Evolutionary conservation across 139 green algal genomes (phyloP), one percentile per base, ranked within the genome.

Genomic region (Coelastrella sp.): DNA sequence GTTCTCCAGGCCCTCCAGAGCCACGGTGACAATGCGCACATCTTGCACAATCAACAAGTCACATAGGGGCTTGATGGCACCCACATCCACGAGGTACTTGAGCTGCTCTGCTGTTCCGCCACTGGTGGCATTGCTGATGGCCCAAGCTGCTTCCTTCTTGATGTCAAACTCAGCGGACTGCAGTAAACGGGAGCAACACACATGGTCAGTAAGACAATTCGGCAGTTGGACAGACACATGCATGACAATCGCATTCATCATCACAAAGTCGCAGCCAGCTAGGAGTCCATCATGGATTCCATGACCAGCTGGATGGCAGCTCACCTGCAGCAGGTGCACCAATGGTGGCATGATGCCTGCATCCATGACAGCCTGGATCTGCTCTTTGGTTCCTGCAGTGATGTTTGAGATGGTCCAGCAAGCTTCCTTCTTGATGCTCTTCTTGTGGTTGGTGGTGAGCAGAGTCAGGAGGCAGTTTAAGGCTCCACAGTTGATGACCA

Each of bases 391-490:
- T 62, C 82, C 82, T 21, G 98, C 98, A 11, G 98, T 99, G 92
- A 99, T 99, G 92, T 99, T 99, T 81, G 94, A 98, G 57, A 99
- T 97, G 27, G 98, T 99, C 98, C 98, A 99, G 93, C 98, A 99
- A 0, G 98, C 95, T 93, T 99, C 97, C 93, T 99, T 99, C 92
- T 99, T 99, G 91, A 99, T 99, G 88, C 88, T 96, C 92, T 99
- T 99, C 93, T 99, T 99, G 88, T 98, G 93, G 80, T 94, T 96
- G 48, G 90, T 94, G 17, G 86, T 94, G n/a, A 99, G 89, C 84
- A 99, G 92, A 77, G 95, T 91, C 37, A 97, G 93, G 88, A 99
- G 91, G 91, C 94, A 98, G n/a, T 89, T 77, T 67, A 99, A 91
- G 21, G 96, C 98, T n/a, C 93, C 88, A 86, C 96, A 98, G 91